These are phyloP conservation scores for Penicillium cinerascens DNA, from an alignment of 495 filamentous ascomycete genomes.

Conservation along the genomic window DNA sequence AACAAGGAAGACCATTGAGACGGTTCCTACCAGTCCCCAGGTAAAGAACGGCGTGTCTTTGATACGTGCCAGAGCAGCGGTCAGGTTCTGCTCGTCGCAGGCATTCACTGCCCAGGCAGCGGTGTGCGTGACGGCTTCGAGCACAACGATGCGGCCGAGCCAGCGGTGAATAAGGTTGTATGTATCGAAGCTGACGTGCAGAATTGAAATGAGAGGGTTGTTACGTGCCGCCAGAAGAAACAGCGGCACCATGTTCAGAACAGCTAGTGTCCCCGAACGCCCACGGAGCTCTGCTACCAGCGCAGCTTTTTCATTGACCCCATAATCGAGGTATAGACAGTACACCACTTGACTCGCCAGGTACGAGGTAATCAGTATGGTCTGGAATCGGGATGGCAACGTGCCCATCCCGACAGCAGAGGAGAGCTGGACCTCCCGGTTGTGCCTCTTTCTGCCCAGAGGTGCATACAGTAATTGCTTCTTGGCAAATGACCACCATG, in stretches of 20 bases:
- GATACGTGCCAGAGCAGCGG: constrained; percentile 55
- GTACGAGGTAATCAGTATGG: constrained; percentile 68
- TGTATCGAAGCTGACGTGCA: constrained; percentile 91
- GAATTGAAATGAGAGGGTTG: constrained; percentile 80
- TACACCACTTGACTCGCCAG: constrained; percentile 74
- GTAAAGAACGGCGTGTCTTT: constrained; percentile 58
- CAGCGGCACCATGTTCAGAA: constrained; percentile 88
- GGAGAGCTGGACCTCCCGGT: constrained; percentile 82
- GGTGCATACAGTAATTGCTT: constrained; percentile 80
- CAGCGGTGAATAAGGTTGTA: constrained; percentile 95
- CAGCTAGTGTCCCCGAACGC: constrained; percentile 75
- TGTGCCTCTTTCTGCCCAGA: constrained; percentile 77
- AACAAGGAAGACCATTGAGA: constrained; percentile 59
- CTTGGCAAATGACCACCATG: constrained; percentile 69
- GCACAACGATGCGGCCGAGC: constrained; percentile 81
- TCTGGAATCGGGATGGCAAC: constrained; percentile 80
- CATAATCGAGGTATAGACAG: constrained; percentile 70
- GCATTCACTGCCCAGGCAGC: constrained; percentile 62
- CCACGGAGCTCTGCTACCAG: constrained; percentile 71
- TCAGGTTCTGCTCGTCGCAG: constrained; percentile 38
- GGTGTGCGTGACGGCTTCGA: constrained; percentile 75
- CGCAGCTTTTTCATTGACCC: constrained; percentile 40
- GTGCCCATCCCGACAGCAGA: constrained; percentile 85
- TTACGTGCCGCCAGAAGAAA: constrained; percentile 87
- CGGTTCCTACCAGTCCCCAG: constrained; percentile 50